Conservation (phyloP, 257 asterid species). For the Solanum chiquidenum region DNA sequence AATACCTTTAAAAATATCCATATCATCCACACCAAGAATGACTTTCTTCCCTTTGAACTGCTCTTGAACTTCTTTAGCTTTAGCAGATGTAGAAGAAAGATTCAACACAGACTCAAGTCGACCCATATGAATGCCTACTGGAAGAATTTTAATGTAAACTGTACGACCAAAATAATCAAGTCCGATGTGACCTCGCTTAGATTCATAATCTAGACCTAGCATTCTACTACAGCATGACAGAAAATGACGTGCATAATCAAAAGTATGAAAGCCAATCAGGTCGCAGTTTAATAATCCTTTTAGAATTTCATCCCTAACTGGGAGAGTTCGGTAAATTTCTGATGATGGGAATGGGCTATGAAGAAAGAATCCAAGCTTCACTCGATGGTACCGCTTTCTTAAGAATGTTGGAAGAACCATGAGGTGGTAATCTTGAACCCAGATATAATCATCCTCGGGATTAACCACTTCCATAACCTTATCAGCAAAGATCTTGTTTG, state of each 20-base stretch:
- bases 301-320: constrained; percentile 80
- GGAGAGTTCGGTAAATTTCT: constrained; percentile 80
- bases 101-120: constrained; percentile 64
- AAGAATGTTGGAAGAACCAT: constrained; percentile 86
- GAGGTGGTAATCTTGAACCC: constrained; percentile 94
- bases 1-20: constrained; percentile 93
- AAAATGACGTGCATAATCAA: constrained; percentile 91
- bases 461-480: constrained; percentile 76
- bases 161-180: constrained; percentile 91
- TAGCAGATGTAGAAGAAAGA: constrained; percentile 47
- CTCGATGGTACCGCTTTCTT: constrained; percentile 72
- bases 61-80: constrained; percentile 58
- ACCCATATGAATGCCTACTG: constrained; percentile 90
- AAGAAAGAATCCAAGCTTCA: constrained; percentile 81
- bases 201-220: constrained; percentile 87
- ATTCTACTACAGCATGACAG: constrained; percentile 88
- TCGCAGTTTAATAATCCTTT: constrained; percentile 72
- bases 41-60: constrained; percentile 56
- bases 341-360: constrained; percentile 97
- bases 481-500: constrained; percentile 77
- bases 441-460: constrained; percentile 76
- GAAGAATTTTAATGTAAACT: constrained; percentile 75
- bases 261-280: constrained; percentile 82
- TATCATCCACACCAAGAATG: constrained; percentile 86
- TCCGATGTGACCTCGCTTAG: constrained; percentile 87